A percentile compares a stretch with the other conserved stretches of the same genome.
phyloP scores from a whole-genome alignment of 805 yeast species.

The Ogataea haglerorum region DNA sequence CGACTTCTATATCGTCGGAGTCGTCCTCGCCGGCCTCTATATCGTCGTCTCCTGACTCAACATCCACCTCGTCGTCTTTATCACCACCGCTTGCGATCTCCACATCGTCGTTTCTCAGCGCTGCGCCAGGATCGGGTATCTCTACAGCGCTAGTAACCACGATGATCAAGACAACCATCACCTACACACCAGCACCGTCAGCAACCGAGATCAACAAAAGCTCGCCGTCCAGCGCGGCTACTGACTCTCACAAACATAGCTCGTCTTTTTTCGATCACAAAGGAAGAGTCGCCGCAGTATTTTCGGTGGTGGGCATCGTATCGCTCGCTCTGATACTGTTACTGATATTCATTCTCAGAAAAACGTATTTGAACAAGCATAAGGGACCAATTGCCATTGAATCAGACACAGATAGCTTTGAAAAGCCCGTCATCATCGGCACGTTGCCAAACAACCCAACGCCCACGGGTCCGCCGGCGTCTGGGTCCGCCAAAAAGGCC shows the following conservation, averaged over 20 bases:
- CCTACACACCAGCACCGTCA: slow-evolving; percentile 9
- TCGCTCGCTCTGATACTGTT: slow-evolving; percentile 42
- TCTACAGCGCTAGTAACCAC: slow-evolving; percentile 24
- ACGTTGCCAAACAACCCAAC: slow-evolving; percentile 6
- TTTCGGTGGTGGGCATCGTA: slow-evolving; percentile 73
- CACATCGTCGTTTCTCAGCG: slow-evolving; percentile 12
- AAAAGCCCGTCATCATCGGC: slow-evolving; percentile 18
- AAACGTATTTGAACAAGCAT: slow-evolving; percentile 2
- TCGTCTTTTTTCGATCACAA: slow-evolving; percentile 55
- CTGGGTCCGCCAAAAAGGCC: slow-evolving; percentile 1
- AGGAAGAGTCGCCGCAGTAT: slow-evolving; percentile 84
- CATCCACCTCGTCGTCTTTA: slow-evolving; percentile 10
- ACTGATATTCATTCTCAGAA: slow-evolving; percentile 38
- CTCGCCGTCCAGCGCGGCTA: background rate
- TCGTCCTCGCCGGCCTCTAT: slow-evolving; percentile 11
- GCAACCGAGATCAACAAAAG: slow-evolving; percentile 9
- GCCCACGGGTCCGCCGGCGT: slow-evolving; percentile 1
- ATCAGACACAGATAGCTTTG: slow-evolving; percentile 24
- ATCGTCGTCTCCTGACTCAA: slow-evolving; percentile 12
- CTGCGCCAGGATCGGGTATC: slow-evolving; percentile 11
- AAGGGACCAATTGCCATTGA: slow-evolving; percentile 13
- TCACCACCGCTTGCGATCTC: background rate
- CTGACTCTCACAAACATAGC: slow-evolving; percentile 8
- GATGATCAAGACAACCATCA: slow-evolving; percentile 18
- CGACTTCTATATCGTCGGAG: slow-evolving; percentile 20